Evolutionary conservation across 2,329 filamentous ascomycete genomes (phyloP), one percentile per base, ranked within the genome.

Genomic region (Lizonia empirigonia): DNA sequence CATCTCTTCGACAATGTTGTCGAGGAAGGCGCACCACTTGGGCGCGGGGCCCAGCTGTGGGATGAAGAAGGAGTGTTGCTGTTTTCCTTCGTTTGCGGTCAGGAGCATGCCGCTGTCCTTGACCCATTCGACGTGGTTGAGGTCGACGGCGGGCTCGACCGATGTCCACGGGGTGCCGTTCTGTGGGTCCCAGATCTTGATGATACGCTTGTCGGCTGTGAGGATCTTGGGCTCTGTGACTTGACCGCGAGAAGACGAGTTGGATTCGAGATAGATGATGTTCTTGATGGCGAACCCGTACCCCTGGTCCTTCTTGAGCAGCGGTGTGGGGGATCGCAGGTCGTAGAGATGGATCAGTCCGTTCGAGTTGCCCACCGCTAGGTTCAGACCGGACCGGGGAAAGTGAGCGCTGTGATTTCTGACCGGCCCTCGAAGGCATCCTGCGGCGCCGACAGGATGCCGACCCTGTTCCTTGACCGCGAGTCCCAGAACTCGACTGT

Each of bases 1-100:
- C 91, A 99, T 97, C 75, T 99, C 95, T 77, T 99, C 94, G 8
- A 97, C 94, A 67, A 99, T 85, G 67, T 95, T 97, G 76, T 99
- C 95, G 56, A 99, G 78, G 84, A 97, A 97, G 3, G 89, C 87
- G 70, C 94, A 97, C 94, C 94, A 99, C 67, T 85, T 90, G 0
- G 94, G 95, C 1, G 94, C 92, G 0, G 93, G 91, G 1, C 94
- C 94, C 18, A 97, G 83, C 67, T 96, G 91, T 2, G 93, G 93
- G 44, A 97, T 89, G 72, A 97, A 94, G 78, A 97, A 97, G 0
- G 91, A 86, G 73, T 97, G 92, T 69, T 97, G 92, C 61, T 96
- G 91, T 63, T 91, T 87, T 50, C 94, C 95, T 77, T 99, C 94
- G 68, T 99, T 99, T 30, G 95, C 94, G 4, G 93, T 97, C 45